Evolutionary conservation across 441 rosid genomes (phyloP).

Genomic region (Syzygium malaccense): DNA sequence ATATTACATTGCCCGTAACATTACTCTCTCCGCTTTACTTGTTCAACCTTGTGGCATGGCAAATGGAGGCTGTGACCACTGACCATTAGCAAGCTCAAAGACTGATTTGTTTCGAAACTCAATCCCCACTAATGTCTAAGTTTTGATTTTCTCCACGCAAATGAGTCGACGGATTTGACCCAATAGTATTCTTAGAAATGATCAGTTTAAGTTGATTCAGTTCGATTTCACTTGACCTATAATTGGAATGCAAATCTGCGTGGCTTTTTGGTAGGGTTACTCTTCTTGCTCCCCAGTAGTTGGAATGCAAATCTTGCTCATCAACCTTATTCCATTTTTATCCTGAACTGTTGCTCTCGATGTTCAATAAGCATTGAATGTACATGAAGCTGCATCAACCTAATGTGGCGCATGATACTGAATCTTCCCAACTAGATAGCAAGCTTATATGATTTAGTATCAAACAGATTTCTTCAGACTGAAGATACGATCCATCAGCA

Average conservation of each 20-base stretch:
- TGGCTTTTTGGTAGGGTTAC: neutral
- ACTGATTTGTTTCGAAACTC: neutral
- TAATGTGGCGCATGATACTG: fast-evolving
- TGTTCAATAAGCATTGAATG: neutral
- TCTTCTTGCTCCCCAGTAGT: neutral
- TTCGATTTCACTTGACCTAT: neutral
- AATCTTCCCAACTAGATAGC: neutral
- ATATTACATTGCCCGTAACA: neutral
- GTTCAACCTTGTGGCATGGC: neutral
- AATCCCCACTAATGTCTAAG: neutral
- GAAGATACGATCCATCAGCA: conserved; percentile 8
- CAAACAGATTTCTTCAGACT: neutral
- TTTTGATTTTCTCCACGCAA: neutral
- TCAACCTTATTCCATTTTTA: neutral
- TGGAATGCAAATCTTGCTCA: neutral
- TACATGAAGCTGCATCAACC: neutral
- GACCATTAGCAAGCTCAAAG: neutral
- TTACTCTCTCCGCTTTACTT: too few species aligned
- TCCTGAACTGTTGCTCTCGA: neutral
- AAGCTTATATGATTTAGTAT: neutral
- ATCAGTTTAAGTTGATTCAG: neutral
- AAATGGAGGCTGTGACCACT: neutral
- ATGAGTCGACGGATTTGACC: neutral
- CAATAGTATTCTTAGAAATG: neutral
- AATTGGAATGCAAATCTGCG: neutral